Base-by-base conservation (phyloP, 495 filamentous ascomycete genomes). In the Aspergillus asperescens region DNA sequence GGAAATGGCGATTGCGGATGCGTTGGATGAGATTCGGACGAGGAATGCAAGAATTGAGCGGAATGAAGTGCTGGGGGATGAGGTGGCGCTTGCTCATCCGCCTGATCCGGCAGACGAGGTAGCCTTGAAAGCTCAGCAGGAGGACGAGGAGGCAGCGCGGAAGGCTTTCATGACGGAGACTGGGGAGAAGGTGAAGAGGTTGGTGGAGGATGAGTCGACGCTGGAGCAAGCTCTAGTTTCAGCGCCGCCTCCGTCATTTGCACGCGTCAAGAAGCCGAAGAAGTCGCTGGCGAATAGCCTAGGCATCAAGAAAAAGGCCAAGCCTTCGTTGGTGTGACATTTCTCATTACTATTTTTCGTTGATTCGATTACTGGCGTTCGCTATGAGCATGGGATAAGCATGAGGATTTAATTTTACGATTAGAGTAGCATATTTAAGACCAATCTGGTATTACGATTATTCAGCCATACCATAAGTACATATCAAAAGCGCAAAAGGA, bases 1-100 rank as follows among this genome's bases (percentile, higher is more conserved):
- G 49, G 94, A 97, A 73, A 97, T 99, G 94, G 87, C 84, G 41
- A 87, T 97, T 58, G 94, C 94, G 29, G 94, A 99, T 74, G 89
- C 89, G 25, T 70, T 99, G 56, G 94, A 99, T 69, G 90, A 97
- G 72, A 96, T 97, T 40, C 76, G 93, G 51, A 89, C 83, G 32
- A 70, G 92, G 58, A 99, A 97, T 74, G 94, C 93, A 15, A 77
- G 89, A 58, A 79, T 90, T 22, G 87, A 91, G 69, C 76, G 85
- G 58, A 84, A 82, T 48, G 82, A 86, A 48, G 83, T 82, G 2
- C 40, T 74, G 64, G 61, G 73, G 7, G 71, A 71, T 16, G 72
- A 79, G 29, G 68, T 66, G 9, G 76, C 69, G 34, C 66, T 80
- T 12, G 67, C 73, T 25, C 63, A 69, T 29, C 68, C 73, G 12